Conservation (phyloP, 2,329 filamentous ascomycete species). For the Trichothecium roseum region DNA sequence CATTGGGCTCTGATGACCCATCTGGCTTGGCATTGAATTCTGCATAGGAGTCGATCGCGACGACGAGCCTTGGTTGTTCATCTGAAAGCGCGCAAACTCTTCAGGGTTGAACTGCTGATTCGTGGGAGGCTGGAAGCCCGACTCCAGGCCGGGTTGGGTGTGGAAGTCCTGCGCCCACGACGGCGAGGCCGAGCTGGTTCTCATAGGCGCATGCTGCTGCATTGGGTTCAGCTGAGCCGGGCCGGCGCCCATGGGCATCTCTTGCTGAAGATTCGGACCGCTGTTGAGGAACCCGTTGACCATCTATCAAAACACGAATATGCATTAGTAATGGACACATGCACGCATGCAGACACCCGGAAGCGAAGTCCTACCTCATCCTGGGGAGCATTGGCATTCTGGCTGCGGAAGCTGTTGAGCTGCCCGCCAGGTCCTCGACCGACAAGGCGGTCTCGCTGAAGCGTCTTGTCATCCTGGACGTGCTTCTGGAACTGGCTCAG, state of each 20-base stretch:
- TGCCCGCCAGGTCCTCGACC: conserved; percentile 61
- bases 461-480: conserved; percentile 87
- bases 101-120: conserved; percentile 62
- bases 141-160: conserved; percentile 58
- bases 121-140: conserved; percentile 51
- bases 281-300: conserved; percentile 90
- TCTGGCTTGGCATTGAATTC: conserved; percentile 33
- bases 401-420: conserved; percentile 68
- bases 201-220: conserved; percentile 38
- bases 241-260: conserved; percentile 40
- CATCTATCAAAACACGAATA: conserved; percentile 46
- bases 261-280: conserved; percentile 46
- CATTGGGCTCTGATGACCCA: conserved; percentile 50
- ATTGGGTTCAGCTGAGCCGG: conserved; percentile 35
- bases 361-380: conserved; percentile 54
- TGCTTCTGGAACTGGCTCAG: conserved; percentile 97
- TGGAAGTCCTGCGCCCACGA: conserved; percentile 43
- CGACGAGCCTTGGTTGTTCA: conserved; percentile 42
- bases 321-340: neutral
- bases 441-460: conserved; percentile 82
- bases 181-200: conserved; percentile 43
- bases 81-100: conserved; percentile 80
- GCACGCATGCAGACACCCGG: neutral
- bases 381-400: conserved; percentile 56
- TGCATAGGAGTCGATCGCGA: conserved; percentile 50